Conservation (phyloP, 257 asterid genomes). For the Haberlea rhodopensis region DNA sequence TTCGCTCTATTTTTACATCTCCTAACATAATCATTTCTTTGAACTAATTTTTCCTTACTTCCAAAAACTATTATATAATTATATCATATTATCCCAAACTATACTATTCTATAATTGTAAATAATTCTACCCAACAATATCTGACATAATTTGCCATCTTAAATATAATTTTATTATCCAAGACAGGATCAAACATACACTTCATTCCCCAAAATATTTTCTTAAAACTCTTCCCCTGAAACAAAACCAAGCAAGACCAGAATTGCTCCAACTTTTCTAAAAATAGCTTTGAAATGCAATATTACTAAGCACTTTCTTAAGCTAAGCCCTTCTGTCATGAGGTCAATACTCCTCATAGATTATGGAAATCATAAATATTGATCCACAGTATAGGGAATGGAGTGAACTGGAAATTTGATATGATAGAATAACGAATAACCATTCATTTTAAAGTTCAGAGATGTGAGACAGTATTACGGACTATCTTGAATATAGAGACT, state of each 20-base stretch:
- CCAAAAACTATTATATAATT: neutral
- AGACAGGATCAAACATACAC: neutral
- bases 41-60: neutral
- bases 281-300: neutral
- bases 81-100: neutral
- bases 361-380: too few species aligned
- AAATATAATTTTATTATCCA: too few species aligned
- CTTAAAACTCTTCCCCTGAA: neutral
- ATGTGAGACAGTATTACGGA: too few species aligned
- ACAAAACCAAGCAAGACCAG: neutral
- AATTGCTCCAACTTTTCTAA: neutral
- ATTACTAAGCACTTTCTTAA: neutral
- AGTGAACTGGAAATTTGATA: neutral
- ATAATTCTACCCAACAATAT: neutral
- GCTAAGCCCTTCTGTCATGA: neutral
- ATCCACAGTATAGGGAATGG: neutral
- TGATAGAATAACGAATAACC: too few species aligned
- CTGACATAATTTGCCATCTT: neutral
- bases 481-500: too few species aligned
- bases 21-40: too few species aligned
- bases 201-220: too few species aligned
- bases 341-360: neutral
- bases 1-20: too few species aligned
- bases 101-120: neutral
- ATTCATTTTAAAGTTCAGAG: too few species aligned